Evolutionary conservation across 2,329 filamentous ascomycete genomes (phyloP).

Genomic region (Penicillium polonicum): DNA sequence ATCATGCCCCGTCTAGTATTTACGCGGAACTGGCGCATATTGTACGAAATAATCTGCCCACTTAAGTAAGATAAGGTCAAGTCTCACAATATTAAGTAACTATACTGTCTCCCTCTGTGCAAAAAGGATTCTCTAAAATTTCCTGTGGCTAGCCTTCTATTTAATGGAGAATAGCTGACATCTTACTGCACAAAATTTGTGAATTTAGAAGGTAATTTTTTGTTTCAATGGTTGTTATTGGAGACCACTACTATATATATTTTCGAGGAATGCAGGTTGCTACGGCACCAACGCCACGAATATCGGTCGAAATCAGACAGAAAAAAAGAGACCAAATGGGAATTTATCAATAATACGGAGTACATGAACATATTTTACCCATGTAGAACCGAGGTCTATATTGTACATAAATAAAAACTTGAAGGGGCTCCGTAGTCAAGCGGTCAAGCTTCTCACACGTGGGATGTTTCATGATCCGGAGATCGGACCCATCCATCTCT

Average conservation of each 20-base stretch:
- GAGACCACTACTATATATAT: not conserved
- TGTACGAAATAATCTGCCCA: not conserved
- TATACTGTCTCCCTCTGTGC: not conserved
- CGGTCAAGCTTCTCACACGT: conserved; percentile 33
- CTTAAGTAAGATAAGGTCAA: not conserved
- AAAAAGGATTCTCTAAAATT: not conserved
- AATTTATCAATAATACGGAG: not conserved
- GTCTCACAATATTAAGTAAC: not conserved
- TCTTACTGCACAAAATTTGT: no score
- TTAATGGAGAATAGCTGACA: not conserved
- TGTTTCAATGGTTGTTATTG: not conserved
- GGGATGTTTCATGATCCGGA: conserved; percentile 22
- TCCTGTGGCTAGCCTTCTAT: not conserved
- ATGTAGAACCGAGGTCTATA: not conserved
- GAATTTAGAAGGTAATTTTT: not conserved
- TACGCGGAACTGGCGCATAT: not conserved
- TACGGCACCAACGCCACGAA: not conserved
- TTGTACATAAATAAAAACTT: not conserved
- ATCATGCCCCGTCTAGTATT: not conserved
- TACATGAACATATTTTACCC: not conserved
- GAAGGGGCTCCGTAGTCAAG: conserved; percentile 6
- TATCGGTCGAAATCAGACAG: not conserved
- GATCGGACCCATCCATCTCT: conserved; percentile 20
- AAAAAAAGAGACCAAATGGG: not conserved
- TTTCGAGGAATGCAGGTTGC: not conserved